These are phyloP conservation scores for Colletotrichum plurivorum DNA, from an alignment of 2,329 filamentous ascomycete species.

Conservation along the genomic window DNA sequence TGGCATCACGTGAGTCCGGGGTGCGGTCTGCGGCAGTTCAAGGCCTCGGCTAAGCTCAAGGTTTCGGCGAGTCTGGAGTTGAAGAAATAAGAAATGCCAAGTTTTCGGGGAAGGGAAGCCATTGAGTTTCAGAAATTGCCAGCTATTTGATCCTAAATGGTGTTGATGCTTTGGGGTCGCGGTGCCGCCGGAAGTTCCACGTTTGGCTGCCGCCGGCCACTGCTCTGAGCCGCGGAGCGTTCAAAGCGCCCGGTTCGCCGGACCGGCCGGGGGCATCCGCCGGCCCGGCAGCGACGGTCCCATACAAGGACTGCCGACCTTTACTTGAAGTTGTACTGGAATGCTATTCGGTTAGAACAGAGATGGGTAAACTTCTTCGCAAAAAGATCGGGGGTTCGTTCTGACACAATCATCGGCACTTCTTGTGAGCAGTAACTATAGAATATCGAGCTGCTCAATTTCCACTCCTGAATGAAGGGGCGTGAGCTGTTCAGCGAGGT, in stretches of 20 bases:
- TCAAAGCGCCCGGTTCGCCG: not conserved
- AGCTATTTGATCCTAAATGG: no score
- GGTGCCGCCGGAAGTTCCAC: not conserved
- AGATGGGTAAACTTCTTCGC: no score
- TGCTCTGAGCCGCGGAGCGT: not conserved
- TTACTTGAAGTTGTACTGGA: no score
- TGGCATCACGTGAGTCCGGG: constrained; percentile 33
- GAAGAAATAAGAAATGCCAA: not conserved
- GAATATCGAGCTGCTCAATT: no score
- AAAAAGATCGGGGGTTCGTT: no score
- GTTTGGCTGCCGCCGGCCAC: not conserved
- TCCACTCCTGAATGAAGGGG: no score
- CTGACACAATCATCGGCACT: no score
- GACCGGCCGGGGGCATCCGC: not conserved
- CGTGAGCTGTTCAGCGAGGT: no score
- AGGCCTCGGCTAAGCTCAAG: not conserved
- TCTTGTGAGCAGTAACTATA: no score
- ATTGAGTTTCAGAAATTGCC: not conserved
- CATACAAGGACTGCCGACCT: not conserved
- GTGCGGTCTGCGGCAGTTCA: not conserved
- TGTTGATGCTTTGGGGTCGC: not conserved
- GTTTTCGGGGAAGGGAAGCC: not conserved
- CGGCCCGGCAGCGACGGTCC: not conserved
- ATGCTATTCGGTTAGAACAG: no score
- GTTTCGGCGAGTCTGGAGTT: not conserved